Conservation (phyloP, 2,329 filamentous ascomycete genomes). For the Pseudogymnoascus sp. region DNA sequence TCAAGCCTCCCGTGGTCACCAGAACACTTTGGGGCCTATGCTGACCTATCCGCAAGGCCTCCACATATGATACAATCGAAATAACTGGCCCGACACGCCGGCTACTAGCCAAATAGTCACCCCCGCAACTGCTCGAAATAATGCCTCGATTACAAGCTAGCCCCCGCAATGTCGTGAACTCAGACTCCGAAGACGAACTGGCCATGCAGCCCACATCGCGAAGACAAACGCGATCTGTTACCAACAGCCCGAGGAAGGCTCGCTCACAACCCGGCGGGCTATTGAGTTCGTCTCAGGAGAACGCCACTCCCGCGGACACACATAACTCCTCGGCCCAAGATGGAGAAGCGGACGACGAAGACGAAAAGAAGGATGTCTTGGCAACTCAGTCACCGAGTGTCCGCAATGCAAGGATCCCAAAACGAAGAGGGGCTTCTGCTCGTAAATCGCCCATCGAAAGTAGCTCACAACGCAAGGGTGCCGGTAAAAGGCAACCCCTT, state of each 20-base stretch:
- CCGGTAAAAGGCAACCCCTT: background rate
- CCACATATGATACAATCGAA: background rate
- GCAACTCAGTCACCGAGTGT: background rate
- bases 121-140: background rate
- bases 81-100: background rate
- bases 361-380: background rate
- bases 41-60: background rate
- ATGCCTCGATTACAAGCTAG: background rate
- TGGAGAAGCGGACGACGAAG: background rate
- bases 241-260: background rate
- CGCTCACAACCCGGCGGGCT: too few relatives aligned
- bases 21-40: background rate
- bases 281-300: background rate
- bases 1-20: background rate
- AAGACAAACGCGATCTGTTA: background rate
- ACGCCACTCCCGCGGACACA: background rate
- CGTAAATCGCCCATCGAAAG: background rate
- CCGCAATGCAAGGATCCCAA: background rate
- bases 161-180: background rate
- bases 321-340: background rate
- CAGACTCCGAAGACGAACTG: conserved; percentile 3
- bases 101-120: background rate
- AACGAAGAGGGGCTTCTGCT: background rate
- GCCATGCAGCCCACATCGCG: background rate
- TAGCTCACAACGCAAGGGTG: background rate